These are phyloP conservation scores for Cinchona pubescens DNA, from an alignment of 257 asterid genomes.

Conservation along the genomic window DNA sequence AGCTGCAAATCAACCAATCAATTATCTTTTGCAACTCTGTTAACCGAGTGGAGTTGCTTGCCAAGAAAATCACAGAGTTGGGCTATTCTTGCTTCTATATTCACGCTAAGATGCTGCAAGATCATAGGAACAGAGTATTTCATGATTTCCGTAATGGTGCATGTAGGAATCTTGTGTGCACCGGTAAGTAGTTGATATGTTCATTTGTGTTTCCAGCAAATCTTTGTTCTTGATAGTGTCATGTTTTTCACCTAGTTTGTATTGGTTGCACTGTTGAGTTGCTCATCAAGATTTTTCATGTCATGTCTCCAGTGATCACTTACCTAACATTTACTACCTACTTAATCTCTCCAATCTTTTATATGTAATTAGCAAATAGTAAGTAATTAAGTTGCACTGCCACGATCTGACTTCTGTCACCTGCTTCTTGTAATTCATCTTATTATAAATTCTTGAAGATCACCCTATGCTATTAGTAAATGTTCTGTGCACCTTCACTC, in stretches of 20 bases:
- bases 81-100: conserved; percentile 81
- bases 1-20: conserved; percentile 81
- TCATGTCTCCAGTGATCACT: not conserved
- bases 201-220: not conserved
- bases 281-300: not conserved
- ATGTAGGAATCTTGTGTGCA: conserved; percentile 80
- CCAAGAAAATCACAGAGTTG: conserved; percentile 77
- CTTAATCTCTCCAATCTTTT: not conserved
- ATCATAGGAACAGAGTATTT: conserved; percentile 75
- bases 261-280: not conserved
- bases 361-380: not conserved
- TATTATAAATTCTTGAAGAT: no score
- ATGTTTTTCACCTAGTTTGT: not conserved
- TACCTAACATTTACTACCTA: not conserved
- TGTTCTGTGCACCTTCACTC: no score
- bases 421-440: not conserved
- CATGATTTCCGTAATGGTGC: conserved; percentile 85
- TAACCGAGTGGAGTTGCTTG: conserved; percentile 72
- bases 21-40: conserved; percentile 81
- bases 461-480: no score
- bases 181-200: conserved; percentile 41
- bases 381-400: not conserved
- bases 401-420: not conserved
- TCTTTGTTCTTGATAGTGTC: not conserved
- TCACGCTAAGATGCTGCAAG: conserved; percentile 84